These are phyloP conservation scores for Carex myosuroides DNA, from an alignment of 176 grass and related monocot genomes.

Conservation along the genomic window DNA sequence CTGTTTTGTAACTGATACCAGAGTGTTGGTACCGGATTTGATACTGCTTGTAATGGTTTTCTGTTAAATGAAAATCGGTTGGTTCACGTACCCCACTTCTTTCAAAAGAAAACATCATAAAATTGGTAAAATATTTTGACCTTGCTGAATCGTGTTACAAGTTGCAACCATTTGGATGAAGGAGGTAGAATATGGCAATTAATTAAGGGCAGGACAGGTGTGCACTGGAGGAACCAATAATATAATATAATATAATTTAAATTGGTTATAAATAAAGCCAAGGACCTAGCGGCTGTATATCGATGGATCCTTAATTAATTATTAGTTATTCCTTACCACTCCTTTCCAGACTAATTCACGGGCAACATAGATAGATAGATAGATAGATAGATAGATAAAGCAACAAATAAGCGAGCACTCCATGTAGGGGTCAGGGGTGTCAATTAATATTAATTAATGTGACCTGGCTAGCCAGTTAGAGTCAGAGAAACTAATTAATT, in stretches of 20 bases:
- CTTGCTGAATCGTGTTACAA: no score
- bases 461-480: neutral
- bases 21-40: no score
- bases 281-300: neutral
- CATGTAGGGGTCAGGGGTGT: neutral
- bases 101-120: no score
- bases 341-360: neutral
- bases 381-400: neutral
- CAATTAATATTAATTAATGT: neutral
- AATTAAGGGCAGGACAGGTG: neutral
- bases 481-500: no score
- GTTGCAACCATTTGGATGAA: no score
- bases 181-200: no score
- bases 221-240: neutral
- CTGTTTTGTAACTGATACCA: no score
- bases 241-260: neutral
- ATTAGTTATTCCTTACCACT: neutral
- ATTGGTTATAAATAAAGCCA: neutral
- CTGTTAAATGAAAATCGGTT: no score
- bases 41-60: no score
- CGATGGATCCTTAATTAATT: no score
- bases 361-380: neutral
- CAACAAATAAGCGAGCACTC: neutral
- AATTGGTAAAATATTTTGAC: no score
- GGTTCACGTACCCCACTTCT: no score